phyloP scores from a whole-genome alignment of 805 yeast species.

The Nakazawaea ambrosiae region DNA sequence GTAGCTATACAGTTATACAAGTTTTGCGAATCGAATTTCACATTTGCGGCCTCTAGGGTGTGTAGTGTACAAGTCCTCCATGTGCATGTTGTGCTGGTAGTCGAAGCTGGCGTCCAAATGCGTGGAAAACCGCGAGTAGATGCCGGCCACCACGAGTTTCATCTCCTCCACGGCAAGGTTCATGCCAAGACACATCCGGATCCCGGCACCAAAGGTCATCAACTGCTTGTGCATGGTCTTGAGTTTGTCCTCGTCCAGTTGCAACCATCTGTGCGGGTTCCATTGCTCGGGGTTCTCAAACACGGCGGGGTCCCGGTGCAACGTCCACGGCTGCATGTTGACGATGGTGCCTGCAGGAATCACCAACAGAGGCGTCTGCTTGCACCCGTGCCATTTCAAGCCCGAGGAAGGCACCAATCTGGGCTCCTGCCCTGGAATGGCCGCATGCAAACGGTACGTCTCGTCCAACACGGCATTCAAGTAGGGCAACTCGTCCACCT shows the following conservation, averaged over 20 bases:
- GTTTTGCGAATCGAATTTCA: too few relatives aligned
- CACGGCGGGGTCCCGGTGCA: constrained; percentile 38
- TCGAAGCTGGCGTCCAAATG: constrained; percentile 6
- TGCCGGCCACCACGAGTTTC: constrained; percentile 42
- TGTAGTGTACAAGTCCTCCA: constrained; percentile 11
- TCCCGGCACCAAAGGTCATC: constrained; percentile 60
- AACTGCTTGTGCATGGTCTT: constrained; percentile 36
- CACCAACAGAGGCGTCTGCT: constrained; percentile 11
- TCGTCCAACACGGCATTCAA: constrained; percentile 54
- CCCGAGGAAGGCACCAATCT: constrained; percentile 29
- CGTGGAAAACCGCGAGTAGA: constrained; percentile 37
- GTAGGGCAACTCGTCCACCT: constrained; percentile 42
- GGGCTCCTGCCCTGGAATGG: constrained; percentile 62
- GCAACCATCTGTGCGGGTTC: constrained; percentile 51
- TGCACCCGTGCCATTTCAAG: constrained; percentile 9
- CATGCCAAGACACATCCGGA: constrained; percentile 63
- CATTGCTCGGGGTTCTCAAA: constrained; percentile 38
- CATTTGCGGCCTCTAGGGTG: constrained; percentile 12
- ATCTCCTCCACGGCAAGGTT: constrained; percentile 52
- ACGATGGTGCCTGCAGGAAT: constrained; percentile 45
- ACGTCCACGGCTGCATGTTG: constrained; percentile 51
- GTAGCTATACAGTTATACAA: too few relatives aligned
- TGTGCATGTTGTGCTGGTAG: constrained; percentile 11
- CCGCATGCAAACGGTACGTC: constrained; percentile 47
- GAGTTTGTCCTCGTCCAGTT: constrained; percentile 24